Evolutionary conservation across 805 yeast species (phyloP), one percentile per base, ranked within the genome.

Genomic region (Starmerella apis): DNA sequence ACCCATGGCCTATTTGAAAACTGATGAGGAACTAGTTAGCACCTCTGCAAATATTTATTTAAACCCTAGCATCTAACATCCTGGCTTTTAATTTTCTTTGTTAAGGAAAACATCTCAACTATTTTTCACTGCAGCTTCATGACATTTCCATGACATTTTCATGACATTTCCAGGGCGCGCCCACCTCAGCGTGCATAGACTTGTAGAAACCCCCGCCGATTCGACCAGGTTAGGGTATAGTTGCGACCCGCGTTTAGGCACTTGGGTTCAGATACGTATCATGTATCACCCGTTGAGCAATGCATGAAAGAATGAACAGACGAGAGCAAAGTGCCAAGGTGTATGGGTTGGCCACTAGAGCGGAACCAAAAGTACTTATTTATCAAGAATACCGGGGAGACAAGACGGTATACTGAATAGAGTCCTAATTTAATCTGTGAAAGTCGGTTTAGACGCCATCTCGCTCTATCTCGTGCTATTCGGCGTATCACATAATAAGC

Each of bases 1-100:
- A 50, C 33, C 39, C 41, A 41, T 19, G 46, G 37, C 1, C 20
- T 43, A 4, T 30, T 43, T 16, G 37, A 43, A n/a, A 32, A 20
- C 27, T 23, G 22, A 22, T 14, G 14, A n/a, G 14, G n/a, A 8
- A 7, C 16, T 18, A 14, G n/a, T 11, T 9, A 27, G 11, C 11
- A 11, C 35, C 2, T 11, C 4, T 7, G 18, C 7, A 25, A 41
- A 22, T 41, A 41, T 41, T 41, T 41, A 41, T 41, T 24, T 6
- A 38, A n/a, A 22, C 5, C 20, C 41, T n/a, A 19, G 27, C 37
- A 16, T 33, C 8, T 33, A 27, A 27, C 30, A 27, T 9, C 11
- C 8, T 11, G 10, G 10, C 30, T 27, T 27, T 27, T 27, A n/a
- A n/a, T n/a, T n/a, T n/a, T n/a, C n/a, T n/a, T n/a, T n/a, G n/a